Conservation (phyloP, 192 early-diverging fungal species). For the Coemansia sp. region DNA sequence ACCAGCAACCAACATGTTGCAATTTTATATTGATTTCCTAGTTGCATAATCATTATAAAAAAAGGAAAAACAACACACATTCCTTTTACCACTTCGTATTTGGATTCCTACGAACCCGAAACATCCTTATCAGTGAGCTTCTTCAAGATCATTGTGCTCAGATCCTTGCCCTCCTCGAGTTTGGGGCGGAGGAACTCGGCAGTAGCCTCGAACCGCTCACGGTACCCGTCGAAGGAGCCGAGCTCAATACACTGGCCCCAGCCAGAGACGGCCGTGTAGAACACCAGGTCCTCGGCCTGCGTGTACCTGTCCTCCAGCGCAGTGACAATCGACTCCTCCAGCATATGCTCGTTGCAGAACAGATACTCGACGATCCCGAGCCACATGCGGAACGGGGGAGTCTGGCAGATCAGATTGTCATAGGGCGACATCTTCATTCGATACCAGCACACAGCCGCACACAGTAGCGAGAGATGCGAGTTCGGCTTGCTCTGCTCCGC, state of each 20-base stretch:
- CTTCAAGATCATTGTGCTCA: conserved; percentile 58
- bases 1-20: not conserved
- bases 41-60: no score
- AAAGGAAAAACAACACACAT: no score
- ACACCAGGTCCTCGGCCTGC: conserved; percentile 80
- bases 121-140: conserved; percentile 39
- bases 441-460: conserved; percentile 96
- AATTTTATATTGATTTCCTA: not conserved
- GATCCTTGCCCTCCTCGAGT: conserved; percentile 59
- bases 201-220: conserved; percentile 78
- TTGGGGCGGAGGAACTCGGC: conserved; percentile 78
- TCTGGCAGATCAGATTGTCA: conserved; percentile 93
- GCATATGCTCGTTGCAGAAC: conserved; percentile 76
- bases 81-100: no score
- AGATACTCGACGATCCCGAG: conserved; percentile 94
- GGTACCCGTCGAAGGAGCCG: conserved; percentile 82
- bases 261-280: conserved; percentile 84
- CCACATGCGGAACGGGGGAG: conserved; percentile 91
- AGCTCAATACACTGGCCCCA: conserved; percentile 92
- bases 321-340: conserved; percentile 85
- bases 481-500: conserved; percentile 72
- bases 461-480: conserved; percentile 90
- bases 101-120: not conserved
- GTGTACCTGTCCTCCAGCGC: conserved; percentile 75
- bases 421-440: conserved; percentile 83